Percentiles rank a stretch among this genome's conserved stretches.
Evolutionary conservation across 2,329 filamentous ascomycete genomes (phyloP).

Genomic region (Trichoderma sp.): DNA sequence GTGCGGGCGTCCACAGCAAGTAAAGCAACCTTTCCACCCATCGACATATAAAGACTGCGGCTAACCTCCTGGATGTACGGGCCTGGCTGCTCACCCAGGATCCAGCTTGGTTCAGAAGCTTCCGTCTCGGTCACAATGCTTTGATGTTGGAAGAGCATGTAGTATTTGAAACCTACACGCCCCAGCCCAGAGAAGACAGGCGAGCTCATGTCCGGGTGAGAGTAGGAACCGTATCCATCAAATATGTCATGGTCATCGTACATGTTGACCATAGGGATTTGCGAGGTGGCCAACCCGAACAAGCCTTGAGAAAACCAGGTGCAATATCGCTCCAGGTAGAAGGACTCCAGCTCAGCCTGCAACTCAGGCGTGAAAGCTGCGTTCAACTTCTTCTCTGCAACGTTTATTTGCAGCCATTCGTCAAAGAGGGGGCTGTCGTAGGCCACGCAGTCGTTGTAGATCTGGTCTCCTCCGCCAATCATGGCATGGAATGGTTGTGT

Average conservation of each 20-base stretch:
- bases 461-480: slow-evolving; percentile 94
- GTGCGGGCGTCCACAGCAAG: slow-evolving; percentile 89
- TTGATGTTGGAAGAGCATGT: slow-evolving; percentile 97
- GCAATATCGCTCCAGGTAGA: slow-evolving; percentile 84
- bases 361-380: slow-evolving; percentile 76
- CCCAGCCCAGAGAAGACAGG: slow-evolving; percentile 88
- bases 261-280: slow-evolving; percentile 98
- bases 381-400: slow-evolving; percentile 74
- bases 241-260: slow-evolving; percentile 95
- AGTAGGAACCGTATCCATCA: slow-evolving; percentile 90
- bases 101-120: slow-evolving; percentile 83
- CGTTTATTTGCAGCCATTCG: slow-evolving; percentile 80
- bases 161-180: slow-evolving; percentile 94
- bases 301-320: slow-evolving; percentile 97
- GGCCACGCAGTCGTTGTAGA: slow-evolving; percentile 88
- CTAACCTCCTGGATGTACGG: slow-evolving; percentile 88
- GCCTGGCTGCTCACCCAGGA: slow-evolving; percentile 73
- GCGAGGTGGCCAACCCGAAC: slow-evolving; percentile 86
- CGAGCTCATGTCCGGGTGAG: slow-evolving; percentile 85
- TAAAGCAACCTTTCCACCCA: slow-evolving; percentile 77
- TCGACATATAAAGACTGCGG: slow-evolving; percentile 78
- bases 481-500: slow-evolving; percentile 94
- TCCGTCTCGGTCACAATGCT: slow-evolving; percentile 79
- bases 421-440: slow-evolving; percentile 72
- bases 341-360: slow-evolving; percentile 82